A percentile compares a stretch with the other conserved stretches of the same genome.
Conservation (phyloP, 2,329 filamentous ascomycete species). For the Exophiala mesophila region DNA sequence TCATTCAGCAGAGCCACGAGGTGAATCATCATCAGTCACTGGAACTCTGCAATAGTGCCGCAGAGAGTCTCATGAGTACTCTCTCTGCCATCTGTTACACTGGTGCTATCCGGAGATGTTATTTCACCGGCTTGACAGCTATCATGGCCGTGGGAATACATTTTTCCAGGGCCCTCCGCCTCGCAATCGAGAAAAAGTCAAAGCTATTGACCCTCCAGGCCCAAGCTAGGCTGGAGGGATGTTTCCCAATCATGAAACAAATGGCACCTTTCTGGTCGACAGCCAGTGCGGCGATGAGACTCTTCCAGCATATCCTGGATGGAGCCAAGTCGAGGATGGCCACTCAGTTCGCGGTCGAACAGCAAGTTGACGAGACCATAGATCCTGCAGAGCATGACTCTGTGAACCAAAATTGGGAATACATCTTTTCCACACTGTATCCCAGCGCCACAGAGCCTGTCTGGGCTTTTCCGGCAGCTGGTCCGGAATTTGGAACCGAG, state of each 20-base stretch:
- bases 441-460: background rate
- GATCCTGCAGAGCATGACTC: background rate
- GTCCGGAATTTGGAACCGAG: background rate
- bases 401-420: background rate
- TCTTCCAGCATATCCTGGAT: constrained; percentile 2
- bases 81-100: background rate
- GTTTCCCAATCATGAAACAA: constrained; percentile 3
- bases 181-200: background rate
- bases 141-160: constrained; percentile 4
- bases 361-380: background rate
- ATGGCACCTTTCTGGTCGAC: background rate
- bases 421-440: background rate
- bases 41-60: background rate
- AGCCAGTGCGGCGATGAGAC: background rate
- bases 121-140: constrained; percentile 5
- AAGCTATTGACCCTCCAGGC: constrained; percentile 1
- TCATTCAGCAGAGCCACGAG: background rate
- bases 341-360: background rate
- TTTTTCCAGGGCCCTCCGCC: background rate
- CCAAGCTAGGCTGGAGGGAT: background rate
- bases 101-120: background rate
- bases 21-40: background rate
- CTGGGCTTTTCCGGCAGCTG: background rate
- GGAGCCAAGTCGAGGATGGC: constrained; percentile 1
- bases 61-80: background rate